Percentiles rank a stretch among this genome's conserved stretches.
Evolutionary conservation across 371 early-diverging fungal species (phyloP).

Genomic region (Rhizopus arrhizus): DNA sequence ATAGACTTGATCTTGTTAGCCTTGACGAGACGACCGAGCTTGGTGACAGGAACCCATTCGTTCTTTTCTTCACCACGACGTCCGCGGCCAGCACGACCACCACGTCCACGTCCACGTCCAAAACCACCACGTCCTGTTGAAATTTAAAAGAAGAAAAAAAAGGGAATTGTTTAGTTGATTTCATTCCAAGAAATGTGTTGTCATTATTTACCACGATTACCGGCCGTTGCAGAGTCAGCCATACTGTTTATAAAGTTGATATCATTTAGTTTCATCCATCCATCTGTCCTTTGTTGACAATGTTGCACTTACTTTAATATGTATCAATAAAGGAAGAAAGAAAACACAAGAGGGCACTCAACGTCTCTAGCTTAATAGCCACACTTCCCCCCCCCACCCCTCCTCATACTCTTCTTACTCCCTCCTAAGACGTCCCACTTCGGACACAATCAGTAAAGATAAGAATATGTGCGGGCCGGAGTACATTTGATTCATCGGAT

Average conservation of each 20-base stretch:
- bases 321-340: constrained; percentile 1
- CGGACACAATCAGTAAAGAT: too few relatives aligned
- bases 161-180: too few relatives aligned
- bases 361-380: neutral
- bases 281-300: neutral
- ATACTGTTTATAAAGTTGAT: constrained; percentile 36
- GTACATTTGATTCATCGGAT: too few relatives aligned
- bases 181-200: neutral
- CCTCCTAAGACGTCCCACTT: too few relatives aligned
- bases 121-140: constrained; percentile 74
- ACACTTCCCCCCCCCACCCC: neutral
- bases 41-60: constrained; percentile 70
- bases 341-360: neutral
- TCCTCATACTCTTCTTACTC: neutral
- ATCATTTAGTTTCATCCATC: neutral
- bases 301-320: constrained; percentile 1
- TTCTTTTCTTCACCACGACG: constrained; percentile 88
- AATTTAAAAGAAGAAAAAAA: constrained; percentile 5
- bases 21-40: constrained; percentile 94
- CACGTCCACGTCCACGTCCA: constrained; percentile 80
- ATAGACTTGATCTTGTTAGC: constrained; percentile 91
- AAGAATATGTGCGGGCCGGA: too few relatives aligned
- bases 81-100: constrained; percentile 78
- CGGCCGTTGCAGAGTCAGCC: constrained; percentile 83
- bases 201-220: constrained; percentile 58